These are phyloP conservation scores for Cokeromyces recurvatus DNA, from an alignment of 371 early-diverging fungal genomes.

Conservation along the genomic window DNA sequence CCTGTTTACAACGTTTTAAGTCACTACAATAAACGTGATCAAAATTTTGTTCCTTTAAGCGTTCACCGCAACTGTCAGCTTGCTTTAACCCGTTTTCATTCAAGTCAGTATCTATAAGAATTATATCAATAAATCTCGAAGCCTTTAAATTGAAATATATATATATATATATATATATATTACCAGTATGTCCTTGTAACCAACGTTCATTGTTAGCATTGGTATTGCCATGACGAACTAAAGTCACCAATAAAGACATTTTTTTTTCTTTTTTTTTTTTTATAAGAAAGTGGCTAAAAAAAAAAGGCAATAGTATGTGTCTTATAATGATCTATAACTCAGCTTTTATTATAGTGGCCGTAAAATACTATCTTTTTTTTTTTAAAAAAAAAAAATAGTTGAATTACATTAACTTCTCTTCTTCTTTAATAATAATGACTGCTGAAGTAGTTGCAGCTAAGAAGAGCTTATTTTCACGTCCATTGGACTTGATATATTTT, in stretches of 20 bases:
- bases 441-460: no score
- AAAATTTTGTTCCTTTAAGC: conserved; percentile 16
- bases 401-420: no score
- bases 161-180: no score
- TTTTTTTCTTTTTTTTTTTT: no score
- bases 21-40: conserved; percentile 36
- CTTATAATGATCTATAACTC: no score
- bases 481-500: conserved; percentile 50
- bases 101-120: conserved; percentile 26
- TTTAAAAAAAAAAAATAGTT: no score
- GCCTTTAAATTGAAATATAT: neutral
- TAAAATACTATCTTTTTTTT: no score
- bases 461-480: no score
- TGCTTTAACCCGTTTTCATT: conserved; percentile 29
- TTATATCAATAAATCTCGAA: neutral
- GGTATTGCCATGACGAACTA: conserved; percentile 45
- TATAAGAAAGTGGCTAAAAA: no score
- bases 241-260: conserved; percentile 22
- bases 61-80: conserved; percentile 28
- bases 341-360: no score
- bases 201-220: conserved; percentile 39
- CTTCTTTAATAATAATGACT: no score
- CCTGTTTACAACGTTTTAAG: conserved; percentile 36
- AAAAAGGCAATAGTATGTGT: no score
- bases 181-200: conserved; percentile 44